Conservation (phyloP, 129 eudicot species). For the Deinandra increscens region DNA sequence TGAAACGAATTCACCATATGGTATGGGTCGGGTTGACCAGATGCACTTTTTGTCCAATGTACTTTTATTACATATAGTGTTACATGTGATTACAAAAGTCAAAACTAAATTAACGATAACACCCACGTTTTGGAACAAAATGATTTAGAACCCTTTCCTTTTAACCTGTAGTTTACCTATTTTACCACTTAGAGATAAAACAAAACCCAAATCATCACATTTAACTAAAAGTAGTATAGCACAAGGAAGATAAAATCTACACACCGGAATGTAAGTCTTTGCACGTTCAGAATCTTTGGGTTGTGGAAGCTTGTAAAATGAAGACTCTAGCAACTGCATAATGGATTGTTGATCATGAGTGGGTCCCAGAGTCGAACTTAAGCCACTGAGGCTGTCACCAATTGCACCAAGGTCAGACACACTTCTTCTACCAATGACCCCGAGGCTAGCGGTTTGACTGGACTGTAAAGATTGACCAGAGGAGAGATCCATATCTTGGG, state of each 20-base stretch:
- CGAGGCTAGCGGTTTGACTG: constrained; percentile 71
- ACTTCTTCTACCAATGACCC: constrained; percentile 92
- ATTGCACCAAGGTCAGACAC: constrained; percentile 92
- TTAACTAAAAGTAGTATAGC: constrained; percentile 6
- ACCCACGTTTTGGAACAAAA: background rate
- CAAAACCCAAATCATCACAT: background rate
- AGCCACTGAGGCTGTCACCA: constrained; percentile 79
- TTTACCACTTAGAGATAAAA: background rate
- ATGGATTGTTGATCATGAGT: constrained; percentile 71
- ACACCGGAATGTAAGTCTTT: constrained; percentile 75
- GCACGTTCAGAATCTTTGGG: constrained; percentile 92
- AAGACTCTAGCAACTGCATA: constrained; percentile 89
- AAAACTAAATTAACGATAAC: background rate
- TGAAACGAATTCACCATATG: background rate
- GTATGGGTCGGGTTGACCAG: background rate
- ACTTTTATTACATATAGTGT: background rate
- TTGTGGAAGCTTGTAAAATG: constrained; percentile 81
- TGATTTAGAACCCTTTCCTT: background rate
- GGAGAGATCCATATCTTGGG: constrained; percentile 70
- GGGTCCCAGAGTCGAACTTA: constrained; percentile 51
- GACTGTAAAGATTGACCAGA: constrained; percentile 85
- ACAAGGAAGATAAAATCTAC: constrained; percentile 18
- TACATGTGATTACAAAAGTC: background rate
- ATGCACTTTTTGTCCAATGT: background rate
- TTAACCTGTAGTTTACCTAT: background rate